phyloP scores from a whole-genome alignment of 2,329 filamentous ascomycete genomes.

The Penicillium occitanis region DNA sequence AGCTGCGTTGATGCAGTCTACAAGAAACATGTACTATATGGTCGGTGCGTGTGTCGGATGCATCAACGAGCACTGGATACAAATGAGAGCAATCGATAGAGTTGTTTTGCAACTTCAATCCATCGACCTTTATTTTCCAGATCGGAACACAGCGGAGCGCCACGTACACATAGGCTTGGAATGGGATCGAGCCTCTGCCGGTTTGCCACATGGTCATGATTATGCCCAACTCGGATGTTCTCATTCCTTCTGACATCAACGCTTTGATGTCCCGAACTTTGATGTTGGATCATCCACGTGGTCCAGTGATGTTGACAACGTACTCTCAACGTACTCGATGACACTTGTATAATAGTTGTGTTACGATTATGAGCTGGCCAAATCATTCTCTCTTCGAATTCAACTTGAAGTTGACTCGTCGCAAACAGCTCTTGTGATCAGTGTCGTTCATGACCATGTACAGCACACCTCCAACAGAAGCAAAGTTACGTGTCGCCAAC shows the following conservation, averaged over 20 bases:
- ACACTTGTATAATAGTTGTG: neutral
- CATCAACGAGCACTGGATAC: neutral
- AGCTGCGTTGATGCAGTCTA: neutral
- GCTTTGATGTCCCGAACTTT: neutral
- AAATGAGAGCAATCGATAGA: neutral
- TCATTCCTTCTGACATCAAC: constrained; percentile 9
- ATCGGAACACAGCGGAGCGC: constrained; percentile 1
- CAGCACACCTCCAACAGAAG: neutral
- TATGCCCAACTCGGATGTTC: constrained; percentile 13
- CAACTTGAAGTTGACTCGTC: neutral
- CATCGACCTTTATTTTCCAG: neutral
- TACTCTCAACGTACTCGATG: neutral
- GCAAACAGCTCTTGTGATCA: neutral
- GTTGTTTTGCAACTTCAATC: neutral
- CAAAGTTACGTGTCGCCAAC: neutral
- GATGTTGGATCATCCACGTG: neutral
- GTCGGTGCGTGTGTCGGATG: neutral
- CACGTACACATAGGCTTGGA: neutral
- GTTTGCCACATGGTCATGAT: constrained; percentile 15
- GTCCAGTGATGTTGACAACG: neutral
- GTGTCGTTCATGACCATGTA: neutral
- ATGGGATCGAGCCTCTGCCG: neutral
- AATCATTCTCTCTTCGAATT: neutral
- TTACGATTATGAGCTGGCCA: neutral
- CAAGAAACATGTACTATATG: neutral